A percentile compares a stretch with the other conserved stretches of the same genome.
phyloP scores from a whole-genome alignment of 495 filamentous ascomycete species.

The Hyaloscypha finlandica region DNA sequence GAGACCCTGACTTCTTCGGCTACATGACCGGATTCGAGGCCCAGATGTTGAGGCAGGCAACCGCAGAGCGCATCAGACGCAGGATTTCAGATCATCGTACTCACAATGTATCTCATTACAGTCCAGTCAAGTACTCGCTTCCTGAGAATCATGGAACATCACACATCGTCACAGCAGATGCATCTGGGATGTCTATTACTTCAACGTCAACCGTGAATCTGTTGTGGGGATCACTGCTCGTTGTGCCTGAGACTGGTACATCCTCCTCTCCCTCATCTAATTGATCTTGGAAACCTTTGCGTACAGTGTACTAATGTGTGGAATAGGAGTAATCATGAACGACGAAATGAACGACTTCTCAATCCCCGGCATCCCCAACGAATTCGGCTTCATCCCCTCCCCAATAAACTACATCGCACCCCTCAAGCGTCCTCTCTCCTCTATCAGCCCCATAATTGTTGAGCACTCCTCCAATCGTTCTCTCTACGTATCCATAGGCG shows the following conservation, averaged over 20 bases:
- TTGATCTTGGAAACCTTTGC: not conserved
- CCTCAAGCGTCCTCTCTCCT: constrained; percentile 78
- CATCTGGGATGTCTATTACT: constrained; percentile 67
- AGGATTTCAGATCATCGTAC: constrained; percentile 73
- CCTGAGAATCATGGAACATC: constrained; percentile 73
- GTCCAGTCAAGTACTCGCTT: constrained; percentile 62
- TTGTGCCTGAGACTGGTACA: constrained; percentile 74
- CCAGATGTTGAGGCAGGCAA: constrained; percentile 62
- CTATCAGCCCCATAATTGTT: constrained; percentile 76
- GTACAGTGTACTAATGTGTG: not conserved
- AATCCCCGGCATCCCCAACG: constrained; percentile 73
- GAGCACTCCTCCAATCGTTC: constrained; percentile 62
- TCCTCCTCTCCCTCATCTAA: not conserved
- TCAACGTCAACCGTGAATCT: constrained; percentile 84
- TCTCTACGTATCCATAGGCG: constrained; percentile 70
- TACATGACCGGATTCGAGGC: constrained; percentile 64
- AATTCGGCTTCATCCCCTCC: constrained; percentile 80
- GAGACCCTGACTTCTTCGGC: constrained; percentile 73
- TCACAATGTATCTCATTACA: constrained; percentile 68
- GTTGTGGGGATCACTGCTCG: constrained; percentile 73
- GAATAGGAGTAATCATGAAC: constrained; percentile 75
- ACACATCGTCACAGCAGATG: constrained; percentile 71
- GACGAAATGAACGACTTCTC: constrained; percentile 91
- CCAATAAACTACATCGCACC: constrained; percentile 80
- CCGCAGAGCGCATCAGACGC: constrained; percentile 56